Percentiles rank a stretch among this genome's conserved stretches.
Evolutionary conservation across 2,329 filamentous ascomycete species (phyloP).

Genomic region (Cryphonectria japonica): DNA sequence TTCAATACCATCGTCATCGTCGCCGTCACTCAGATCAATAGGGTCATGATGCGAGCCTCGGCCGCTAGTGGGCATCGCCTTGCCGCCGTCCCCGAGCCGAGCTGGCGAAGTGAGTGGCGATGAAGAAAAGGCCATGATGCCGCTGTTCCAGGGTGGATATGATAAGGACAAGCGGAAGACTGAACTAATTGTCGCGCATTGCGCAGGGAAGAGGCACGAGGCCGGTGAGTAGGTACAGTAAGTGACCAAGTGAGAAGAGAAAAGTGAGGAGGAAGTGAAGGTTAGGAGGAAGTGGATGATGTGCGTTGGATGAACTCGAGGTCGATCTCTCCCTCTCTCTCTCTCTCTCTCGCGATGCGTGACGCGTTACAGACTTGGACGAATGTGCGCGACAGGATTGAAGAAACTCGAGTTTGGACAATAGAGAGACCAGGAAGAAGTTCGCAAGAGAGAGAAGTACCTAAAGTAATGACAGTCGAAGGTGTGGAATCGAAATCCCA

Average conservation of each 20-base stretch:
- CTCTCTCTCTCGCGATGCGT: not conserved
- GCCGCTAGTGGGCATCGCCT: conserved; percentile 19
- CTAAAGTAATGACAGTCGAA: not conserved
- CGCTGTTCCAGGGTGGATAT: not conserved
- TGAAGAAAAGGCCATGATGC: conserved; percentile 23
- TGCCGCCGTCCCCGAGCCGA: not conserved
- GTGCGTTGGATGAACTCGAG: not conserved
- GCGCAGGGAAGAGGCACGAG: not conserved
- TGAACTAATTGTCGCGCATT: not conserved
- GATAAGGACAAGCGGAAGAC: not conserved
- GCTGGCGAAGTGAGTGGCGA: conserved; percentile 27
- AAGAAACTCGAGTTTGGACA: not conserved
- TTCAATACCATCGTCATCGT: conserved; percentile 17
- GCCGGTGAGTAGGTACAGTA: not conserved
- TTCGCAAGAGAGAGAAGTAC: not conserved
- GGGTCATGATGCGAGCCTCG: conserved; percentile 11
- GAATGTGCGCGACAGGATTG: not conserved
- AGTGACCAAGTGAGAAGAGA: not conserved
- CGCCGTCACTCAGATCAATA: conserved; percentile 21
- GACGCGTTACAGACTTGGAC: not conserved
- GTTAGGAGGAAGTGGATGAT: not conserved
- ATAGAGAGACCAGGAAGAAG: not conserved
- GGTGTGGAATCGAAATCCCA: conserved; percentile 12
- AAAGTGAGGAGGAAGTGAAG: not conserved
- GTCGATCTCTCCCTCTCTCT: not conserved